Percentiles rank a stretch among this genome's conserved stretches.
These are phyloP conservation scores for Ceratobasidium sp. DNA, from an alignment of 1,284 basidiomycete genomes.

Conservation along the genomic window DNA sequence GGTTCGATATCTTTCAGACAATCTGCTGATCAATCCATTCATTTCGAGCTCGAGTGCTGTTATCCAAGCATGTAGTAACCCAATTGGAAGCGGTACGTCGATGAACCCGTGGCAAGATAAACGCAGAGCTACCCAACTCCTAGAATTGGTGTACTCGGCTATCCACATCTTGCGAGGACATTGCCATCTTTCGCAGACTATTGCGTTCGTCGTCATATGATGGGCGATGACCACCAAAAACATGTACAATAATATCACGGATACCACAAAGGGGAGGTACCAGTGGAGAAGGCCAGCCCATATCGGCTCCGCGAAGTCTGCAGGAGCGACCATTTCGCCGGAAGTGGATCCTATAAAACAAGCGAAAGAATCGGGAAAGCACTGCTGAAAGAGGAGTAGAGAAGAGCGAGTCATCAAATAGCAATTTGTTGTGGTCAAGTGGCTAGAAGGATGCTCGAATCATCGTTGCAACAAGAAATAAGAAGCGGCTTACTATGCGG, in stretches of 20 bases:
- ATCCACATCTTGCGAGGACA: too few species aligned
- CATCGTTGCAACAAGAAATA: background rate
- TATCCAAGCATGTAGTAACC: slow-evolving; percentile 21
- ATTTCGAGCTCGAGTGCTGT: slow-evolving; percentile 7
- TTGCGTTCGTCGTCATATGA: background rate
- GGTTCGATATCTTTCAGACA: background rate
- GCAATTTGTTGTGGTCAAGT: slow-evolving; percentile 20
- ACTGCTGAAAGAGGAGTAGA: slow-evolving; percentile 3
- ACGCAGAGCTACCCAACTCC: background rate
- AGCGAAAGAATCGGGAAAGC: background rate
- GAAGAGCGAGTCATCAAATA: slow-evolving; percentile 27
- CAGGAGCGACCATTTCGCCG: background rate
- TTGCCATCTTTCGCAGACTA: too few species aligned
- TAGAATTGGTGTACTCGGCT: too few species aligned
- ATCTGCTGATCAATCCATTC: background rate
- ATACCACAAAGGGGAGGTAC: slow-evolving; percentile 21
- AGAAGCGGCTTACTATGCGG: slow-evolving; percentile 1
- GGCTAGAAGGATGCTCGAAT: background rate
- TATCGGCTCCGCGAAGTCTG: background rate
- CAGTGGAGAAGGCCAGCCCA: slow-evolving; percentile 1
- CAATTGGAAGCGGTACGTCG: slow-evolving; percentile 22
- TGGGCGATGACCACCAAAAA: background rate
- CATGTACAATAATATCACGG: background rate
- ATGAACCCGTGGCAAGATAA: background rate
- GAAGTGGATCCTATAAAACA: slow-evolving; percentile 12